Percentiles rank a stretch among this genome's conserved stretches.
These are phyloP conservation scores for Suillus clintonianus DNA, from an alignment of 768 basidiomycete genomes.

Conservation along the genomic window DNA sequence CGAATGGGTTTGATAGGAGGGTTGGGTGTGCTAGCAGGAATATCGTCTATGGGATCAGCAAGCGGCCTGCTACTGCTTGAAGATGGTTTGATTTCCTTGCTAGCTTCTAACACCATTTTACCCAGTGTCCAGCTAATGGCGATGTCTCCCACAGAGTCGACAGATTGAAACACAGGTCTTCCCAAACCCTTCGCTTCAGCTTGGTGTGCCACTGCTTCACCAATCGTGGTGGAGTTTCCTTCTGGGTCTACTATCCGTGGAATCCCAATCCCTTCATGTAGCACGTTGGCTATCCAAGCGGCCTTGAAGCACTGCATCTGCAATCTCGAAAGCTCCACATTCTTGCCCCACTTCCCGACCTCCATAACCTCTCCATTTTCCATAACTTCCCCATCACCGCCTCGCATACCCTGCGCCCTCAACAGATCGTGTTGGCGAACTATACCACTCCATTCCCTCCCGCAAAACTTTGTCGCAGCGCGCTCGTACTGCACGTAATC, in stretches of 20 bases:
- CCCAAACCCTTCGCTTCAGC: constrained; percentile 85
- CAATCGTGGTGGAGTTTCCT: constrained; percentile 72
- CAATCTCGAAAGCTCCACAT: constrained; percentile 81
- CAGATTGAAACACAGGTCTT: constrained; percentile 83
- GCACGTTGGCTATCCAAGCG: constrained; percentile 94
- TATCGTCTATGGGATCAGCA: constrained; percentile 73
- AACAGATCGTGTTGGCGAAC: constrained; percentile 61
- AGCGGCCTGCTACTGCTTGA: constrained; percentile 53
- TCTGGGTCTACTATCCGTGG: constrained; percentile 87
- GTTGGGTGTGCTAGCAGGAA: constrained; percentile 49
- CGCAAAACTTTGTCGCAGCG: constrained; percentile 86
- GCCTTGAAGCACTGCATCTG: constrained; percentile 99
- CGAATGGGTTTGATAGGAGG: constrained; percentile 62
- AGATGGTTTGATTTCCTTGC: constrained; percentile 71
- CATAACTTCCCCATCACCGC: constrained; percentile 68
- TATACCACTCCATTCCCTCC: constrained; percentile 76
- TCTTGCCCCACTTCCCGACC: constrained; percentile 66
- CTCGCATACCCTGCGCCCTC: constrained; percentile 47
- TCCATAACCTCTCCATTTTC: constrained; percentile 61
- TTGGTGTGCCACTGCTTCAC: constrained; percentile 70
- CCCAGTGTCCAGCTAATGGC: constrained; percentile 98
- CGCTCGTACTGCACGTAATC: constrained; percentile 96
- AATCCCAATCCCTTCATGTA: constrained; percentile 95
- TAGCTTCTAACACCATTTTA: constrained; percentile 98
- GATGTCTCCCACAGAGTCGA: constrained; percentile 90